Evolutionary conservation across 805 yeast genomes (phyloP).

Genomic region (Blastobotrys attinorum): DNA sequence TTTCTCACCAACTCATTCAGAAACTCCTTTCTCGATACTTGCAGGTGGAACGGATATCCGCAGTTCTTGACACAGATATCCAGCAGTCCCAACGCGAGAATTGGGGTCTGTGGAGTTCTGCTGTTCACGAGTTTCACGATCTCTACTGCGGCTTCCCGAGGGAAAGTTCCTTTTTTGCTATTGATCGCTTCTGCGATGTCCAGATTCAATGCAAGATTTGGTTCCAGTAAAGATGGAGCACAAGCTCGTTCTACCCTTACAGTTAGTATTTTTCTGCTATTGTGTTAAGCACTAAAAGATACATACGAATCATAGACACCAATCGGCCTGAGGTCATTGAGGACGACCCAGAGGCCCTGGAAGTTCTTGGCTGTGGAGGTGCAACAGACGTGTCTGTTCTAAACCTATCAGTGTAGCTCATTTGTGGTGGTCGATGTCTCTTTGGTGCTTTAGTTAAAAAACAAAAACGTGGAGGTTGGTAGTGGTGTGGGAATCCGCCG

Average conservation of each 20-base stretch:
- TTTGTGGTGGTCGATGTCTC: not conserved
- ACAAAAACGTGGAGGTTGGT: too few relatives aligned
- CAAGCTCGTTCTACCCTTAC: conserved; percentile 66
- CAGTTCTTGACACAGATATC: conserved; percentile 95
- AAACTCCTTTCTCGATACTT: conserved; percentile 90
- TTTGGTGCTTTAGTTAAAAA: too few relatives aligned
- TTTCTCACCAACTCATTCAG: conserved; percentile 85
- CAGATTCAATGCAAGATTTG: conserved; percentile 78
- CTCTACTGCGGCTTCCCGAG: conserved; percentile 86
- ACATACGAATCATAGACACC: conserved; percentile 22
- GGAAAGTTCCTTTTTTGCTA: conserved; percentile 82
- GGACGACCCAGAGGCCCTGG: conserved; percentile 7
- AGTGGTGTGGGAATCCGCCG: not conserved
- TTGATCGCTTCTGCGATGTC: conserved; percentile 92
- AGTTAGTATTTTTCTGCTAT: not conserved
- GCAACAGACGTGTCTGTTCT: conserved; percentile 18
- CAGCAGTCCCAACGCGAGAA: conserved; percentile 65
- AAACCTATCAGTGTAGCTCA: conserved; percentile 27
- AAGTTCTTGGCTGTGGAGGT: conserved; percentile 1
- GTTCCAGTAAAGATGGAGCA: conserved; percentile 71
- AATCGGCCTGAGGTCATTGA: conserved; percentile 14
- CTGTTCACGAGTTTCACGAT: conserved; percentile 77
- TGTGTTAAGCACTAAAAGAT: too few relatives aligned
- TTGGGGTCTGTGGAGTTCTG: conserved; percentile 74
- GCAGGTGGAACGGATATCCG: conserved; percentile 94